Conservation (phyloP, 345 rosid genomes). For the Psidium guajava region DNA sequence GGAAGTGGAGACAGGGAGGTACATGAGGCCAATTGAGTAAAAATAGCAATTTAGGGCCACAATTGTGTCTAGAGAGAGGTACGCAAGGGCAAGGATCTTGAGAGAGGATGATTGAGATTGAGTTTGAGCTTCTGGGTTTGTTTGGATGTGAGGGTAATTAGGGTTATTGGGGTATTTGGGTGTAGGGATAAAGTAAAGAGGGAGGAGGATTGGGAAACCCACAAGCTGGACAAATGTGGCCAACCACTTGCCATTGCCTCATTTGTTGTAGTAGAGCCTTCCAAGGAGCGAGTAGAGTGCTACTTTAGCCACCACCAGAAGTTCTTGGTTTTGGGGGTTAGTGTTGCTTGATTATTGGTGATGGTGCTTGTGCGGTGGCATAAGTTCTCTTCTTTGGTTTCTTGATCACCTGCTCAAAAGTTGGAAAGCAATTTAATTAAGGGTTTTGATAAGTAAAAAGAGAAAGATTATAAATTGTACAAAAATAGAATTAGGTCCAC, state of each 20-base stretch:
- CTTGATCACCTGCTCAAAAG: background rate
- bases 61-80: constrained; percentile 8
- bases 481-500: background rate
- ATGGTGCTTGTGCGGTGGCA: background rate
- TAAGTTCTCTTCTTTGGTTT: background rate
- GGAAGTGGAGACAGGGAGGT: constrained; percentile 37
- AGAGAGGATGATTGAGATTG: background rate
- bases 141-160: constrained; percentile 2
- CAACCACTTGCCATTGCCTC: constrained; percentile 39
- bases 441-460: background rate
- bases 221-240: constrained; percentile 17
- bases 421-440: background rate
- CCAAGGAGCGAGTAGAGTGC: constrained; percentile 3
- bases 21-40: constrained; percentile 27
- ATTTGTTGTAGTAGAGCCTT: constrained; percentile 28
- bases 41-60: constrained; percentile 7
- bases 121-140: background rate
- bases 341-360: background rate
- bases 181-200: constrained; percentile 10
- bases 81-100: constrained; percentile 11
- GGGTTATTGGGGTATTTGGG: constrained; percentile 1
- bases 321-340: background rate
- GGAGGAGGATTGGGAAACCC: constrained; percentile 31
- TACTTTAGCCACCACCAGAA: background rate
- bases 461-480: background rate